Evolutionary conservation across 2,329 filamentous ascomycete species (phyloP).

Genomic region (Cercospora berteroae): DNA sequence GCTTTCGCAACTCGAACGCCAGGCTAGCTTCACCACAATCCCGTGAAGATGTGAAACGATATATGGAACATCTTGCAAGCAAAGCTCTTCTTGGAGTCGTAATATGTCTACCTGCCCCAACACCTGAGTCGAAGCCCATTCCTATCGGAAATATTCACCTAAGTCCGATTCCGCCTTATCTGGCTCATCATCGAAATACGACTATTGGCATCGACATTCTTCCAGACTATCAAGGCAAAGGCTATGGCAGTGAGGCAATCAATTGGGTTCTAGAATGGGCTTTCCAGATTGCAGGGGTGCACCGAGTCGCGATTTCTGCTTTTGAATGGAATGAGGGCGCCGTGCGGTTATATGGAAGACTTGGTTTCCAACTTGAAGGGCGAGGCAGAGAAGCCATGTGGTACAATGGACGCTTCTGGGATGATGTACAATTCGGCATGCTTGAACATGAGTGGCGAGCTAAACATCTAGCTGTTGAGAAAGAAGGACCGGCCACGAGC

Average conservation of each 20-base stretch:
- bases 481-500: too few relatives aligned
- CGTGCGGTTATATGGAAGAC: constrained; percentile 44
- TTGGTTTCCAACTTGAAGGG: constrained; percentile 51
- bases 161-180: constrained; percentile 19
- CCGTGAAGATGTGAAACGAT: constrained; percentile 32
- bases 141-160: constrained; percentile 38
- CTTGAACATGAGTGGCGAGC: constrained; percentile 7
- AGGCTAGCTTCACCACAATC: constrained; percentile 36
- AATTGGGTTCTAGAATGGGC: constrained; percentile 51
- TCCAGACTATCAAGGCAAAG: constrained; percentile 39
- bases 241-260: constrained; percentile 51
- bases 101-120: constrained; percentile 38
- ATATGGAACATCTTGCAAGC: constrained; percentile 26
- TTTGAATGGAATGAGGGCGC: constrained; percentile 49
- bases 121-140: constrained; percentile 5
- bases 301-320: constrained; percentile 45
- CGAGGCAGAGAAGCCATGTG: constrained; percentile 44
- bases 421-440: constrained; percentile 27
- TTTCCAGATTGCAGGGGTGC: constrained; percentile 47
- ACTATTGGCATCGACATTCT: constrained; percentile 45
- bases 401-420: constrained; percentile 43
- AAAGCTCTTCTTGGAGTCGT: constrained; percentile 39
- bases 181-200: constrained; percentile 44
- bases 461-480: background rate
- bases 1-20: constrained; percentile 20